Evolutionary conservation across 176 grass and related monocot species (phyloP).

Genomic region (Elaeis guineensis): DNA sequence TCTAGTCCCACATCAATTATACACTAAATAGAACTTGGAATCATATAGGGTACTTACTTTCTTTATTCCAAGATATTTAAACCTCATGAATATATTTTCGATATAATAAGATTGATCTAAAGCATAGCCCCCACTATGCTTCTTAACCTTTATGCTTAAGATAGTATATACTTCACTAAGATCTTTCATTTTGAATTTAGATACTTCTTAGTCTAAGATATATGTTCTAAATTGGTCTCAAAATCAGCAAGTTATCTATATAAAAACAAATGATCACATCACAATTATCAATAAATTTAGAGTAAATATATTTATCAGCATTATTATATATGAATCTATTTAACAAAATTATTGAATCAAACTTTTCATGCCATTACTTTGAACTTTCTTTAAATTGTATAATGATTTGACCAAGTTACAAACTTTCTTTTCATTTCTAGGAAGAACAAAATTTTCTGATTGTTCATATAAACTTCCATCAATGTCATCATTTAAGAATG

Average conservation of each 20-base stretch:
- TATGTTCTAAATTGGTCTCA: not conserved
- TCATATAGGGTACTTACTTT: no score
- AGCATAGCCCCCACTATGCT: no score
- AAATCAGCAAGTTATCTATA: not conserved
- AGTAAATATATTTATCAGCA: not conserved
- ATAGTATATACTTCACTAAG: not conserved
- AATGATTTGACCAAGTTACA: not conserved
- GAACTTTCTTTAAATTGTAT: not conserved
- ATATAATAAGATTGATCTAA: no score
- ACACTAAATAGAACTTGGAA: not conserved
- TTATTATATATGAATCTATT: not conserved
- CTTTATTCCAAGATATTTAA: no score
- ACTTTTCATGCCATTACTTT: not conserved
- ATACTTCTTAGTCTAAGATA: not conserved
- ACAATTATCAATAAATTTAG: no score
- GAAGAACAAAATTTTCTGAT: not conserved
- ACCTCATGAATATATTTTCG: no score
- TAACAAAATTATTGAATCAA: not conserved
- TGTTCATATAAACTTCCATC: no score
- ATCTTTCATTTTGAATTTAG: not conserved
- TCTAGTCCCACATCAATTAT: no score
- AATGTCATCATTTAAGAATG: no score
- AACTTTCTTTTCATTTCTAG: not conserved
- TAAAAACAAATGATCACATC: not conserved
- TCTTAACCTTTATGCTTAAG: no score